phyloP scores from a whole-genome alignment of 495 filamentous ascomycete genomes.

The Chaetomium fimeti region DNA sequence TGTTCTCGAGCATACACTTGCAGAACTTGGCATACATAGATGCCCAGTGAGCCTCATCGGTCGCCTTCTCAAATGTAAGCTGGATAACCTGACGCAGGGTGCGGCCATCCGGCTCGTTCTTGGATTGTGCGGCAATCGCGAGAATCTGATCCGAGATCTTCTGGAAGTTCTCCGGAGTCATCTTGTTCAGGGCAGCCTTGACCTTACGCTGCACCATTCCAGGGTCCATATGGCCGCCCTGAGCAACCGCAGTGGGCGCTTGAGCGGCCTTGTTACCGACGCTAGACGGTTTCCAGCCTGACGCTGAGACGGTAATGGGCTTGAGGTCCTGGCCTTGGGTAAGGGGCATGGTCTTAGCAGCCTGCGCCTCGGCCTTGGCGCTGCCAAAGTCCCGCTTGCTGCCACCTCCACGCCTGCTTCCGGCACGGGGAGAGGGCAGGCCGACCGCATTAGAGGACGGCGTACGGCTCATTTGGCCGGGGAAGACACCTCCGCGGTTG shows the following conservation, averaged over 20 bases:
- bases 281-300: constrained; percentile 89
- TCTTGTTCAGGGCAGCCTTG: constrained; percentile 97
- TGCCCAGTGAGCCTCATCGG: constrained; percentile 97
- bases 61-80: constrained; percentile 98
- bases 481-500: constrained; percentile 58
- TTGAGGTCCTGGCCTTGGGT: constrained; percentile 77
- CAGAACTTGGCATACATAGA: constrained; percentile 99
- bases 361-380: constrained; percentile 59
- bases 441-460: constrained; percentile 47
- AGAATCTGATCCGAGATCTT: constrained; percentile 92
- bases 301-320: constrained; percentile 64
- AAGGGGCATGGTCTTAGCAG: constrained; percentile 82
- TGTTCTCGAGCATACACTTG: constrained; percentile 91
- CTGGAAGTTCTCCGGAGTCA: constrained; percentile 99
- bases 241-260: constrained; percentile 44
- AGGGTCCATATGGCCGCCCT: constrained; percentile 67
- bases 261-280: constrained; percentile 46
- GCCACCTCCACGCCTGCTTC: constrained; percentile 53
- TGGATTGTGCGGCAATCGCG: constrained; percentile 88
- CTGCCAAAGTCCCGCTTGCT: constrained; percentile 57
- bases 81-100: constrained; percentile 97
- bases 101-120: constrained; percentile 89
- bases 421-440: constrained; percentile 51
- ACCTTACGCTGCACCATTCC: constrained; percentile 98
- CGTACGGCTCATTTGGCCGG: constrained; percentile 51